Conservation (phyloP, 164 flowering plant species). For the Nelumbo lutea region DNA sequence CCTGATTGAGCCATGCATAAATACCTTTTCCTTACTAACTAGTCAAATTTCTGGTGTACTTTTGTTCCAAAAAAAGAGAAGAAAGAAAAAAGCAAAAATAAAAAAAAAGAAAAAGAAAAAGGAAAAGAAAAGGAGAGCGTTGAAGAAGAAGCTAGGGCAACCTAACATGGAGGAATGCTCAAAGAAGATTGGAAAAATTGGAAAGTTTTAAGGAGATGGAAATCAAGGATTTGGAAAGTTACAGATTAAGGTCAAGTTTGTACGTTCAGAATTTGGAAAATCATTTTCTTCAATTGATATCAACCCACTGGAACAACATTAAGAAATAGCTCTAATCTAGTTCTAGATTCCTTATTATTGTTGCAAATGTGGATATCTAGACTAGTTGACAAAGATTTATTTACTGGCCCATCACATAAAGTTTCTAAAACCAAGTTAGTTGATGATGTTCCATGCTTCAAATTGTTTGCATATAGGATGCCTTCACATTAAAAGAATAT, state of each 20-base stretch:
- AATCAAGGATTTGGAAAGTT: background rate
- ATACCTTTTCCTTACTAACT: too few relatives aligned
- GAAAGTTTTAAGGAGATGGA: too few relatives aligned
- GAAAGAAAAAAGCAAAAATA: too few relatives aligned
- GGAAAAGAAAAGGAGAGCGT: too few relatives aligned
- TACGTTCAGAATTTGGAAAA: background rate
- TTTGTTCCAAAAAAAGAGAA: too few relatives aligned
- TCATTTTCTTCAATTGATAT: background rate
- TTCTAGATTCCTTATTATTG: conserved; percentile 29
- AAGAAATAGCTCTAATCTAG: background rate
- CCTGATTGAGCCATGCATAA: too few relatives aligned
- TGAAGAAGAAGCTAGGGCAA: too few relatives aligned
- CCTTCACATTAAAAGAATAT: background rate
- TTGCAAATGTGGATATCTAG: conserved; percentile 12
- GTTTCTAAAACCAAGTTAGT: conserved; percentile 20
- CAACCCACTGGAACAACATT: background rate
- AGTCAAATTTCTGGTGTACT: too few relatives aligned
- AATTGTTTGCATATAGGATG: conserved; percentile 7
- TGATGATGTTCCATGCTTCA: conserved; percentile 6
- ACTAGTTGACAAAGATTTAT: conserved; percentile 12
- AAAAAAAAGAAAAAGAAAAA: too few relatives aligned
- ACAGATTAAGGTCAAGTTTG: background rate
- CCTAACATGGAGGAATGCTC: too few relatives aligned
- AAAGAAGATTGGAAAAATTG: too few relatives aligned
- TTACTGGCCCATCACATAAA: conserved; percentile 13